Conservation (phyloP, 1,284 basidiomycete species). For the Cryptococcus wingfieldii region DNA sequence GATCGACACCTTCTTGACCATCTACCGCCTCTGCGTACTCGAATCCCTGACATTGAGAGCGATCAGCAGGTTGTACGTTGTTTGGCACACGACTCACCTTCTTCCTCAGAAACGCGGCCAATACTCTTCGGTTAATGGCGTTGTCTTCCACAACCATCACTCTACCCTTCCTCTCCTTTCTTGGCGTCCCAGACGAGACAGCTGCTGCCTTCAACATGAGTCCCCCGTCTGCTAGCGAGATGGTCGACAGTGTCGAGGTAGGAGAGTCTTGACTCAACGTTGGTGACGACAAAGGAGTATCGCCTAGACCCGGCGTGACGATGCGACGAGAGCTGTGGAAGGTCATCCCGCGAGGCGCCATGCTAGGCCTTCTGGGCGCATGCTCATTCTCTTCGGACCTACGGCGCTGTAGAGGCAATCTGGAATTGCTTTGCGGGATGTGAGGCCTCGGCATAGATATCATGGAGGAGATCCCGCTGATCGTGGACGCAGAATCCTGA, state of each 20-base stretch:
- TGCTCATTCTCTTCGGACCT: slow-evolving; percentile 45
- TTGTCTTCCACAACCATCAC: slow-evolving; percentile 83
- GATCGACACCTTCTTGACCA: slow-evolving; percentile 75
- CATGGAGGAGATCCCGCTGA: slow-evolving; percentile 18
- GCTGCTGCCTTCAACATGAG: slow-evolving; percentile 51
- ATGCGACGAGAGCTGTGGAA: slow-evolving; percentile 22
- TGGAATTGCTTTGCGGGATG: slow-evolving; percentile 3
- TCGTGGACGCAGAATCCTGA: slow-evolving; percentile 26
- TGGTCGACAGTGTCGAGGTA: slow-evolving; percentile 47
- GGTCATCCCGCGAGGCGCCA: slow-evolving; percentile 41
- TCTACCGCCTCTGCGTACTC: slow-evolving; percentile 74
- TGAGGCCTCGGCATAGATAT: not conserved
- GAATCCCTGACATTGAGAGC: slow-evolving; percentile 57
- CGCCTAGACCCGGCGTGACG: not conserved
- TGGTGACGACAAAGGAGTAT: slow-evolving; percentile 11
- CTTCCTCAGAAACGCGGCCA: slow-evolving; percentile 74
- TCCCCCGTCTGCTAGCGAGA: slow-evolving; percentile 52
- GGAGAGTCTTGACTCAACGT: slow-evolving; percentile 40
- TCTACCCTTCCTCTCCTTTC: slow-evolving; percentile 52
- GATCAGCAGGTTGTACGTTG: not conserved
- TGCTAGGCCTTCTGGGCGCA: slow-evolving; percentile 26
- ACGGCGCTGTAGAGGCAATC: slow-evolving; percentile 32
- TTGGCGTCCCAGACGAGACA: slow-evolving; percentile 36
- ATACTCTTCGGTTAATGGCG: slow-evolving; percentile 51
- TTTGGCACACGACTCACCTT: slow-evolving; percentile 54